Evolutionary conservation across 441 rosid species (phyloP).

Genomic region (Corymbia citriodora): DNA sequence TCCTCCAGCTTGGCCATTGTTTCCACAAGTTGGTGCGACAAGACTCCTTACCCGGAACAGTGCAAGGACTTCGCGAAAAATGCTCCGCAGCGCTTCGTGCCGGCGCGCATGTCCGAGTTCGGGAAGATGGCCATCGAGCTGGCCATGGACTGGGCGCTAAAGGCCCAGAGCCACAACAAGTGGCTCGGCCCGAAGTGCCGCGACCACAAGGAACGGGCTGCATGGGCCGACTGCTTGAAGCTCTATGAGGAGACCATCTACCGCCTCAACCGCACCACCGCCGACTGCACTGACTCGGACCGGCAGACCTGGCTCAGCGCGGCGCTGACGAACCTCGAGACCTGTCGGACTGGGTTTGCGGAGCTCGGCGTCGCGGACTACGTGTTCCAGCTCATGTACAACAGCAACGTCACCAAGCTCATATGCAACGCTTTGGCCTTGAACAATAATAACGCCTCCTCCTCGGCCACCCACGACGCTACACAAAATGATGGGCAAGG

Average conservation of each 20-base stretch:
- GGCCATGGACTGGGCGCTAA: constrained; percentile 35
- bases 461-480: constrained; percentile 10
- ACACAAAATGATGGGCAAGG: constrained; percentile 28
- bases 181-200: constrained; percentile 36
- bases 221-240: constrained; percentile 75
- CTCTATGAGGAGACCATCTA: constrained; percentile 47
- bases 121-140: constrained; percentile 21
- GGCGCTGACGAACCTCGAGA: constrained; percentile 73
- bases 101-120: constrained; percentile 24
- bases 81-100: constrained; percentile 3
- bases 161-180: constrained; percentile 38
- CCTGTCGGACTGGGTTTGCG: constrained; percentile 58
- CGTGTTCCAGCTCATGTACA: constrained; percentile 40
- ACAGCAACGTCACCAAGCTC: constrained; percentile 51
- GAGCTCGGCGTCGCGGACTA: constrained; percentile 54
- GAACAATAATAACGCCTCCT: constrained; percentile 24
- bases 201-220: constrained; percentile 44
- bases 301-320: constrained; percentile 85
- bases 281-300: constrained; percentile 41
- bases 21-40: constrained; percentile 29
- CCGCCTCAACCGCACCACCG: constrained; percentile 55
- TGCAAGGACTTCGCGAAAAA: constrained; percentile 35
- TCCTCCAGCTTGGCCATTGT: neutral
- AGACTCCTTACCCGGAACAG: constrained; percentile 43
- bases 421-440: constrained; percentile 55